phyloP scores from a whole-genome alignment of 495 filamentous ascomycete genomes.

The Aspergillus sparsus region DNA sequence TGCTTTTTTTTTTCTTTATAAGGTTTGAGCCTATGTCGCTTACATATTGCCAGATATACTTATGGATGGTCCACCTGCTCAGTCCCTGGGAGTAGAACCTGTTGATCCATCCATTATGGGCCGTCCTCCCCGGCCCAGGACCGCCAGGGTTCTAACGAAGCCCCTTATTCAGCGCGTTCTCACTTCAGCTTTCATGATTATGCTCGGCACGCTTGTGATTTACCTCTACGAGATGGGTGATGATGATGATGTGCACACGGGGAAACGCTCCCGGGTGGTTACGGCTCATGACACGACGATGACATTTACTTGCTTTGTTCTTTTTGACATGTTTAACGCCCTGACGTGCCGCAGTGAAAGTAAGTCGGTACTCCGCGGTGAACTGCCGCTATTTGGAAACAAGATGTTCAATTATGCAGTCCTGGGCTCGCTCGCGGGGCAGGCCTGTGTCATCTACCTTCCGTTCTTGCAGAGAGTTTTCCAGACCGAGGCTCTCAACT shows the following conservation, averaged over 20 bases:
- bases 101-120: conserved; percentile 95
- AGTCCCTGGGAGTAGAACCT: conserved; percentile 93
- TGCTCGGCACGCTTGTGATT: conserved; percentile 85
- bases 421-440: conserved; percentile 76
- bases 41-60: conserved; percentile 75
- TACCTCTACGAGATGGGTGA: conserved; percentile 91
- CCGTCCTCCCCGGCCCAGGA: conserved; percentile 79
- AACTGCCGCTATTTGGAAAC: conserved; percentile 79
- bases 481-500: conserved; percentile 83
- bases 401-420: conserved; percentile 97
- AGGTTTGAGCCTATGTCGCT: conserved; percentile 27
- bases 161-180: conserved; percentile 80
- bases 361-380: conserved; percentile 84
- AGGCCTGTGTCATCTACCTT: conserved; percentile 88
- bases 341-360: conserved; percentile 88
- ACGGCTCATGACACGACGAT: conserved; percentile 96
- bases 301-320: conserved; percentile 98
- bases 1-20: conserved; percentile 17
- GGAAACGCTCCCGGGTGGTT: conserved; percentile 59
- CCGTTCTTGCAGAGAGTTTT: conserved; percentile 91
- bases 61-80: conserved; percentile 97
- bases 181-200: conserved; percentile 85
- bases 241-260: conserved; percentile 37
- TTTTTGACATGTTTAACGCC: conserved; percentile 99
- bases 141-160: conserved; percentile 82